Conservation (phyloP, 495 filamentous ascomycete species). For the Neurospora sp. region DNA sequence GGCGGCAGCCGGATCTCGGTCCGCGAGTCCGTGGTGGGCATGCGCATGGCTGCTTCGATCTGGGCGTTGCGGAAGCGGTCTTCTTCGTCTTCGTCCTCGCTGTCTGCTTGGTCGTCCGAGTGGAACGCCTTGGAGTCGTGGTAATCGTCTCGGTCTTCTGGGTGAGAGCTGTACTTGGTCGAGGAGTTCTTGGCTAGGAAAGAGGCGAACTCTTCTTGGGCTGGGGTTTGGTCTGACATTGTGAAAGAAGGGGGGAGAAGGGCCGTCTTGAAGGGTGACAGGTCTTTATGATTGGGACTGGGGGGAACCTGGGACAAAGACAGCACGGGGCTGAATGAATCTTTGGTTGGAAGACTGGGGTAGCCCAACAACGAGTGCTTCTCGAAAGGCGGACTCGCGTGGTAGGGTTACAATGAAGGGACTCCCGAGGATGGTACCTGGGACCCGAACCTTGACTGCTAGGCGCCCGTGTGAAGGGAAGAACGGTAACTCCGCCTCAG, state of each 20-base stretch:
- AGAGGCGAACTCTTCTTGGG: slow-evolving; percentile 78
- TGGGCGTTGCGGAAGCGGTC: slow-evolving; percentile 46
- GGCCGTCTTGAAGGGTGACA: not conserved
- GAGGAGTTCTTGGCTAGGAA: slow-evolving; percentile 49
- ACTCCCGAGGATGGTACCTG: not conserved
- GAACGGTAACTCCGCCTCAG: not conserved
- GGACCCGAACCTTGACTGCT: not conserved
- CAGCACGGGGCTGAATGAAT: not conserved
- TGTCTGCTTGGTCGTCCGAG: slow-evolving; percentile 44
- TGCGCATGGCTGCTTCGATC: slow-evolving; percentile 49
- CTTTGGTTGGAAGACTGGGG: not conserved
- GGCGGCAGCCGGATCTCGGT: slow-evolving; percentile 46
- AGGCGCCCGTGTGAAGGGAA: not conserved
- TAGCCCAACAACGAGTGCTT: not conserved
- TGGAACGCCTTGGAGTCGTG: slow-evolving; percentile 38
- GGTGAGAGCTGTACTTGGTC: slow-evolving; percentile 29
- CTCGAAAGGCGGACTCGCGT: not conserved
- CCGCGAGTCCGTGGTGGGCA: slow-evolving; percentile 42
- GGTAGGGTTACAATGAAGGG: not conserved
- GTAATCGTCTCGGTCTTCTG: slow-evolving; percentile 42
- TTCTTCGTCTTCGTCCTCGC: slow-evolving; percentile 38
- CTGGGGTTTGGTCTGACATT: slow-evolving; percentile 49
- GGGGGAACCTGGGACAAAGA: not conserved
- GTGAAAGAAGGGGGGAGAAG: slow-evolving; percentile 20
- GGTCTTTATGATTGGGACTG: not conserved